Percentiles rank a stretch among this genome's conserved stretches.
These are phyloP conservation scores for Akanthomyces dipterigenus DNA, from an alignment of 2,329 filamentous ascomycete species.

Conservation along the genomic window DNA sequence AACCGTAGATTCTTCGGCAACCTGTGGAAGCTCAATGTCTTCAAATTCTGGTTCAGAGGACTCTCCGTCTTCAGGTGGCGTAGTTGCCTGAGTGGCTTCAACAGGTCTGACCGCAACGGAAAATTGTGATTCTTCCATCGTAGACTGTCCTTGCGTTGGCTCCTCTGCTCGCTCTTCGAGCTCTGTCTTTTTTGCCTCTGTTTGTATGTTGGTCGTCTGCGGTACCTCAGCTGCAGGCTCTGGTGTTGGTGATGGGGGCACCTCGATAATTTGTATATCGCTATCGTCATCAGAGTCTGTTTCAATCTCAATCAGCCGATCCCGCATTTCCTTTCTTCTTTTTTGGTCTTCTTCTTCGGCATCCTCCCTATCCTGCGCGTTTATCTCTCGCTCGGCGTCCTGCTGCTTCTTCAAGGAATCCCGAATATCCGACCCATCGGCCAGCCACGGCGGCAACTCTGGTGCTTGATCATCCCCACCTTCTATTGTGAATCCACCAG, in stretches of 20 bases:
- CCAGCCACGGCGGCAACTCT: conserved; percentile 72
- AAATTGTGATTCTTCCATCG: background rate
- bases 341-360: conserved; percentile 49
- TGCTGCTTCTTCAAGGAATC: conserved; percentile 54
- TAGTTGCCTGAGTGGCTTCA: background rate
- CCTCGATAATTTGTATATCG: conserved; percentile 52
- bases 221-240: conserved; percentile 14
- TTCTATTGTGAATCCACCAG: conserved; percentile 31
- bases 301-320: conserved; percentile 54
- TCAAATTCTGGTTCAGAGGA: conserved; percentile 29
- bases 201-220: background rate
- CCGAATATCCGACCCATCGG: conserved; percentile 58
- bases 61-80: background rate
- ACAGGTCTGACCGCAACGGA: background rate
- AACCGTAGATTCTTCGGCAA: conserved; percentile 3
- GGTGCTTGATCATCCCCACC: conserved; percentile 24
- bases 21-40: conserved; percentile 24
- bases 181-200: background rate
- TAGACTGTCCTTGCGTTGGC: background rate
- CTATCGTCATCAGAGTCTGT: conserved; percentile 53
- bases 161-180: background rate
- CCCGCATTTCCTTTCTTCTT: conserved; percentile 34
- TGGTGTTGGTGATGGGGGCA: conserved; percentile 26
- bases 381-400: conserved; percentile 51
- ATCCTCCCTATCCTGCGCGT: conserved; percentile 55